Evolutionary conservation across 2,329 filamentous ascomycete genomes (phyloP).

Genomic region (Aspergillus aculeatinus): DNA sequence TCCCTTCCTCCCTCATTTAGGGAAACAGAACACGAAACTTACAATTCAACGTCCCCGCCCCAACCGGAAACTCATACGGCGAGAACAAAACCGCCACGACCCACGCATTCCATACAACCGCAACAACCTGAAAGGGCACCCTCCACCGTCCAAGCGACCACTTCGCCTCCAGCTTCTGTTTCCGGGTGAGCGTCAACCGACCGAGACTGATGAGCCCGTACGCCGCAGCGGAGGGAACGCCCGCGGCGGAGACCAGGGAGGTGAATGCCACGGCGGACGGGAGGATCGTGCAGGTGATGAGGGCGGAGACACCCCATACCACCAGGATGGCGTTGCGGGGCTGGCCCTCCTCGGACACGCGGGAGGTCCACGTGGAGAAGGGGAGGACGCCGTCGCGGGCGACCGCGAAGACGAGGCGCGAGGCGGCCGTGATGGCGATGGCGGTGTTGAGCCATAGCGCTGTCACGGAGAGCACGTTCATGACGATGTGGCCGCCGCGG

Average conservation of each 20-base stretch:
- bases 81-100: too few species aligned
- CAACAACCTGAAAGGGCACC: not conserved
- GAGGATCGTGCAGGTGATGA: conserved; percentile 60
- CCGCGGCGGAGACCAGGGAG: conserved; percentile 35
- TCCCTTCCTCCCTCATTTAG: not conserved
- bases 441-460: conserved; percentile 1
- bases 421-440: not conserved
- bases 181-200: not conserved
- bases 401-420: conserved; percentile 1
- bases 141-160: not conserved
- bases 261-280: conserved; percentile 56
- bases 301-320: conserved; percentile 54
- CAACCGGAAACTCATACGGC: too few species aligned
- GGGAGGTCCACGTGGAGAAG: conserved; percentile 58
- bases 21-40: not conserved
- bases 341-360: conserved; percentile 55
- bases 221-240: not conserved
- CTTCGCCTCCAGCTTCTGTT: not conserved
- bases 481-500: not conserved
- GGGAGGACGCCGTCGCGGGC: conserved; percentile 31
- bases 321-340: conserved; percentile 61
- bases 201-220: not conserved
- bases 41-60: not conserved
- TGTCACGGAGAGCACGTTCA: not conserved
- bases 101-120: too few species aligned